These are phyloP conservation scores for Euptelea pleiosperma DNA, from an alignment of 164 flowering plant species.

Conservation along the genomic window DNA sequence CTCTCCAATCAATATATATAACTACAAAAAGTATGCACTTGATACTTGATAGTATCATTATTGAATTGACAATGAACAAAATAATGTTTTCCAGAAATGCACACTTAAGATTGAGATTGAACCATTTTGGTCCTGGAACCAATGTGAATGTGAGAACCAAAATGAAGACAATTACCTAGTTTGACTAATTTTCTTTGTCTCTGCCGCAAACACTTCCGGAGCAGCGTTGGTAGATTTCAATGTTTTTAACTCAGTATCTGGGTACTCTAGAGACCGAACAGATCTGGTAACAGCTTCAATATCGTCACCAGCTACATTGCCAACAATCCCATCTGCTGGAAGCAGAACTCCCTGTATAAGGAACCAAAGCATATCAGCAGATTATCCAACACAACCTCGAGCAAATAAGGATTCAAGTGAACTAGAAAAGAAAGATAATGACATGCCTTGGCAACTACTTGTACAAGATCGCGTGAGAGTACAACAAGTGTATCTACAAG, in stretches of 20 bases:
- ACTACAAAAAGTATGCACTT: no score
- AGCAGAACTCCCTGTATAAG: conserved; percentile 42
- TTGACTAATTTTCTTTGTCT: conserved; percentile 13
- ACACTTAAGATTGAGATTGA: not conserved
- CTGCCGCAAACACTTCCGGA: not conserved
- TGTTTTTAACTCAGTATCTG: conserved; percentile 18
- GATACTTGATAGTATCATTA: no score
- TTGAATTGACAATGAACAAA: no score
- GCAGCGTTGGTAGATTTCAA: conserved; percentile 16
- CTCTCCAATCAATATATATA: no score
- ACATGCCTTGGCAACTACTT: conserved; percentile 70
- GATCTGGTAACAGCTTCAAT: conserved; percentile 25
- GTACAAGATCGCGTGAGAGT: conserved; percentile 63
- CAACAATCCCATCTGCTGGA: conserved; percentile 38
- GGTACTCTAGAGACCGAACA: conserved; percentile 13
- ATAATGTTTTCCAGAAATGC: no score
- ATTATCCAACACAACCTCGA: conserved; percentile 3
- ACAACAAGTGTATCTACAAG: conserved; percentile 62
- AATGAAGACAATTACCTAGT: conserved; percentile 23
- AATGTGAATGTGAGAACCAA: not conserved
- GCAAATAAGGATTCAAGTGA: no score
- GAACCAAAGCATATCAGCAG: conserved; percentile 10
- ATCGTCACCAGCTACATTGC: conserved; percentile 26
- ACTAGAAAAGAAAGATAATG: no score
- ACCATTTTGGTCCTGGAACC: not conserved